Conservation (phyloP, 805 yeast genomes). For the Metschnikowia picachoensis region DNA sequence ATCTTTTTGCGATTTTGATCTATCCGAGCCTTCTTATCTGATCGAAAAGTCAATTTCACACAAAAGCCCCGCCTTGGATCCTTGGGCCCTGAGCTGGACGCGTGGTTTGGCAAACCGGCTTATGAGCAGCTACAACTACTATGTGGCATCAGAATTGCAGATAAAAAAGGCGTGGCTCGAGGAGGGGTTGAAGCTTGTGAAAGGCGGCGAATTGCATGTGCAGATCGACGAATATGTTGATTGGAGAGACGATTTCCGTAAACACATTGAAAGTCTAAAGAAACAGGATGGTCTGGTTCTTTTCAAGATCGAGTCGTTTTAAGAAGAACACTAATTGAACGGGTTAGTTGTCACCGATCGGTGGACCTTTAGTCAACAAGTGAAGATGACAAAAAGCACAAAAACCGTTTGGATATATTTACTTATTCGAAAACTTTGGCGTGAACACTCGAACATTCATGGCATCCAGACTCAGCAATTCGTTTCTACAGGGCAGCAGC, state of each 20-base stretch:
- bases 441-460: too few relatives aligned
- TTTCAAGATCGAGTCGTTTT: slow-evolving; percentile 37
- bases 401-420: too few relatives aligned
- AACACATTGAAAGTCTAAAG: slow-evolving; percentile 24
- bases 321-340: not conserved
- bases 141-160: slow-evolving; percentile 29
- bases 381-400: too few relatives aligned
- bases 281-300: slow-evolving; percentile 32
- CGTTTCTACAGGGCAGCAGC: too few relatives aligned
- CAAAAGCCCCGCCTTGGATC: slow-evolving; percentile 21
- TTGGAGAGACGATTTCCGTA: slow-evolving; percentile 36
- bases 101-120: slow-evolving; percentile 28
- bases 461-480: too few relatives aligned
- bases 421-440: too few relatives aligned
- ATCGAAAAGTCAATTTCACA: slow-evolving; percentile 27
- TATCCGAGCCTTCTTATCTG: slow-evolving; percentile 31
- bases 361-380: too few relatives aligned
- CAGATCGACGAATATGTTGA: slow-evolving; percentile 30
- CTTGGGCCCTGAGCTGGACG: slow-evolving; percentile 38
- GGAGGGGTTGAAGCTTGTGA: slow-evolving; percentile 29
- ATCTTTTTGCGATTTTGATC: slow-evolving; percentile 32
- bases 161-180: slow-evolving; percentile 29
- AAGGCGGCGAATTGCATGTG: slow-evolving; percentile 27
- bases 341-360: too few relatives aligned
- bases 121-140: slow-evolving; percentile 30